phyloP scores from a whole-genome alignment of 192 early-diverging fungal species.

The Neocallimastix lanati region DNA sequence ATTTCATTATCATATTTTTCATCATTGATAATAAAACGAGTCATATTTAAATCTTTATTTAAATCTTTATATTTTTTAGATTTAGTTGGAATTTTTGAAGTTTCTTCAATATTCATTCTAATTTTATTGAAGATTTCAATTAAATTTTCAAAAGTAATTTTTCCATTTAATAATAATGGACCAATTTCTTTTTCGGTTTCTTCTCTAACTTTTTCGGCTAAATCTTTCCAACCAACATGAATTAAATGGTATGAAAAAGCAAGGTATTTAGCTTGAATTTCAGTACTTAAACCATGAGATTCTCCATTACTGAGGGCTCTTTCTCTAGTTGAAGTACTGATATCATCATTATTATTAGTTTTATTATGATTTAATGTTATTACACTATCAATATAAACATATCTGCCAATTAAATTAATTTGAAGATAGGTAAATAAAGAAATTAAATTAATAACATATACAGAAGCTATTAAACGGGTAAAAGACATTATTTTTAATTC shows the following conservation, averaged over 20 bases:
- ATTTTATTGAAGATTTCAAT: background rate
- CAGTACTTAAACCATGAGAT: background rate
- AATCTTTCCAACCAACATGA: background rate
- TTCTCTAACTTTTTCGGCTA: background rate
- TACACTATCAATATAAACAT: background rate
- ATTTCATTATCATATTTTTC: background rate
- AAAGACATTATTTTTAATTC: background rate
- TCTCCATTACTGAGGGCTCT: background rate
- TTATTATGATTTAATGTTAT: background rate
- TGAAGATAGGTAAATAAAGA: background rate
- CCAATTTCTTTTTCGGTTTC: background rate
- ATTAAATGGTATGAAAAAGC: background rate
- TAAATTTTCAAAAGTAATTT: background rate
- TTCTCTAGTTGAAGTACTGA: background rate
- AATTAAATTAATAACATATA: background rate
- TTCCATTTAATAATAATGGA: background rate
- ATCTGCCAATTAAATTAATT: background rate
- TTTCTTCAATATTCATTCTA: background rate
- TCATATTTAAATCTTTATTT: background rate
- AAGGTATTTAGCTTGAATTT: background rate
- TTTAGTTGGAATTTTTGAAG: background rate
- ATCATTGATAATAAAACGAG: background rate
- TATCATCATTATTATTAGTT: background rate
- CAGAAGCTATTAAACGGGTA: background rate
- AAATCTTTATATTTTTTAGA: background rate